phyloP scores from a whole-genome alignment of 2,329 filamentous ascomycete genomes.

The Ophiostoma montium region DNA sequence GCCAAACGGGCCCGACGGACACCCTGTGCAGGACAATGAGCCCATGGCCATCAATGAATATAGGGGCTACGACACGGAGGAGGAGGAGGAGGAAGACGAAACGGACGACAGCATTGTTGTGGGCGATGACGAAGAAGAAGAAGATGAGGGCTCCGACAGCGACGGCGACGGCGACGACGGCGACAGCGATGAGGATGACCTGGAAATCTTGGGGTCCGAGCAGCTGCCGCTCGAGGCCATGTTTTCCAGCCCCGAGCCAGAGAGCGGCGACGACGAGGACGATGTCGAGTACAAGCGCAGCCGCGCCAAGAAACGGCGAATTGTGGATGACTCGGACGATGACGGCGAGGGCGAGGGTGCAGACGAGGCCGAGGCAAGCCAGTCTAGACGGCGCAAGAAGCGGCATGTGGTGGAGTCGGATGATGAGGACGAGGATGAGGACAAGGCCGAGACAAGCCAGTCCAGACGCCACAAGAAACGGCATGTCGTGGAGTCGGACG shows the following conservation, averaged over 20 bases:
- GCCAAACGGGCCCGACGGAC: conserved; percentile 5
- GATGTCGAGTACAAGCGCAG: neutral
- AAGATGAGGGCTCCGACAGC: neutral
- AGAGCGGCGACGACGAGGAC: neutral
- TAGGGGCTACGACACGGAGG: too few relatives aligned
- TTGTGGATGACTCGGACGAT: conserved; percentile 11
- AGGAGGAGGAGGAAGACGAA: conserved; percentile 1
- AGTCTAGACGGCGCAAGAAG: neutral
- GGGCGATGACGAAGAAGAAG: neutral
- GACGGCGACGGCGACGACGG: neutral
- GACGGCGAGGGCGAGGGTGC: conserved; percentile 1
- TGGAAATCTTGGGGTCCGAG: neutral
- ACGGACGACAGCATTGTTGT: conserved; percentile 10
- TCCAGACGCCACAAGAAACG: neutral
- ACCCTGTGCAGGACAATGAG: conserved; percentile 2
- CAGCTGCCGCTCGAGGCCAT: conserved; percentile 1
- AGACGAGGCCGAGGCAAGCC: neutral
- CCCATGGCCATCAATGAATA: neutral
- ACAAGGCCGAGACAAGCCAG: neutral
- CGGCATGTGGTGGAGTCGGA: neutral
- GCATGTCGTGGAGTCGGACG: neutral
- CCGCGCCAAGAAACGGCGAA: conserved; percentile 8
- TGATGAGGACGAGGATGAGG: neutral
- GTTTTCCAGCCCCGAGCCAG: conserved; percentile 9
- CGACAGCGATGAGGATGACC: neutral